Evolutionary conservation across 2,329 filamentous ascomycete genomes (phyloP).

Genomic region (Eurotiales sp.): DNA sequence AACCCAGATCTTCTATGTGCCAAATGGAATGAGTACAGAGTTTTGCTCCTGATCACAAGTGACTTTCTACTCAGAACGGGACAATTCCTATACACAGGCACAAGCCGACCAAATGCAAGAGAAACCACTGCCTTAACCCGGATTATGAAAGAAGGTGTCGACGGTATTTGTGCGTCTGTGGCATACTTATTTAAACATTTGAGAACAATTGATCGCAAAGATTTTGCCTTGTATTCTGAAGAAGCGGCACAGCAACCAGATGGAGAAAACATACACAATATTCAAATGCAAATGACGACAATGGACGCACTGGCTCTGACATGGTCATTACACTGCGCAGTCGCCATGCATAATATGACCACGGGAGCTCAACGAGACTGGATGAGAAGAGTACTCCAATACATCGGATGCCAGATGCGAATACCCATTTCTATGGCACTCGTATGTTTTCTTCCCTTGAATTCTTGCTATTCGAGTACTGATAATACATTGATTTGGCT

Average conservation of each 20-base stretch:
- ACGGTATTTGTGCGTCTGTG: conserved; percentile 6
- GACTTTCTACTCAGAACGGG: conserved; percentile 1
- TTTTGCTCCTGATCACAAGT: background rate
- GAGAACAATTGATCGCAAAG: background rate
- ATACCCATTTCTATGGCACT: conserved; percentile 6
- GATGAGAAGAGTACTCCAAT: background rate
- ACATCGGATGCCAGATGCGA: background rate
- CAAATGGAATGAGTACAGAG: conserved; percentile 5
- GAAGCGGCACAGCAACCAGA: background rate
- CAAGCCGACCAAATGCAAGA: background rate
- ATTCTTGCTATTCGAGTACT: background rate
- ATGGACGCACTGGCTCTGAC: background rate
- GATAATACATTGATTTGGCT: background rate
- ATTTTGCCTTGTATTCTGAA: background rate
- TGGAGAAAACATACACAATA: background rate
- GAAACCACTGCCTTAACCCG: background rate
- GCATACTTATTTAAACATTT: background rate
- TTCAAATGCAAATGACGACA: background rate
- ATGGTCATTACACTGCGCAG: conserved; percentile 3
- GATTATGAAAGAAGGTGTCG: conserved; percentile 1
- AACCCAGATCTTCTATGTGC: background rate
- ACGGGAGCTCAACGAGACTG: background rate
- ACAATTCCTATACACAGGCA: background rate
- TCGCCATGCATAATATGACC: background rate
- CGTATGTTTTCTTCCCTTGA: background rate